phyloP scores from a whole-genome alignment of 1,139 yeast species.

The Meyerozyma carpophila region DNA sequence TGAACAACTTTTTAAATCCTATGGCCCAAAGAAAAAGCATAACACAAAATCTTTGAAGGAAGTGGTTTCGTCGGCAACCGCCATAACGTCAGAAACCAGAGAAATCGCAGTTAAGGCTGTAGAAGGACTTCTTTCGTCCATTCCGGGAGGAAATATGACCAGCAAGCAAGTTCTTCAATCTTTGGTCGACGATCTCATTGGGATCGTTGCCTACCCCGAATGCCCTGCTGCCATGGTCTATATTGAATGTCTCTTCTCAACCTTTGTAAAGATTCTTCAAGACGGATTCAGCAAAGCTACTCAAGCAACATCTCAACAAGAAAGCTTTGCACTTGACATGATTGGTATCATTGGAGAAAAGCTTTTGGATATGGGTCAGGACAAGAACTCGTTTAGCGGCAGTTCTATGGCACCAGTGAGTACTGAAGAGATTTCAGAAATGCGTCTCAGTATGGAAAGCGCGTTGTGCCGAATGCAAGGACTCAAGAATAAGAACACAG shows the following conservation, averaged over 20 bases:
- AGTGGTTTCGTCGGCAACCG: conserved; percentile 3
- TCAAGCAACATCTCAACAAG: conserved; percentile 28
- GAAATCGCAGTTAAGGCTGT: neutral
- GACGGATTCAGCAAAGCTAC: conserved; percentile 18
- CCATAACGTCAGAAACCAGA: conserved; percentile 5
- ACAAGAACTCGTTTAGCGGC: conserved; percentile 9
- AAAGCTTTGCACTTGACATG: conserved; percentile 49
- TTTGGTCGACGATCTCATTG: conserved; percentile 51
- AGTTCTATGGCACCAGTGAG: conserved; percentile 7
- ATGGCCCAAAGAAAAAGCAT: conserved; percentile 5
- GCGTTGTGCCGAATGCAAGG: conserved; percentile 13
- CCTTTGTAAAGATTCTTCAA: conserved; percentile 29
- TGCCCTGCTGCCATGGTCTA: conserved; percentile 56
- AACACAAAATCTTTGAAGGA: neutral
- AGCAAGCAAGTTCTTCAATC: conserved; percentile 41
- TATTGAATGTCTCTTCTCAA: conserved; percentile 36
- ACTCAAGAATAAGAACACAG: conserved; percentile 7
- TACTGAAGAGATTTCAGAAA: conserved; percentile 8
- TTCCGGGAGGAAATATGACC: conserved; percentile 3
- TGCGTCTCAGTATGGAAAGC: conserved; percentile 5
- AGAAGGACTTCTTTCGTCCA: neutral
- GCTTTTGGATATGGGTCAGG: conserved; percentile 29
- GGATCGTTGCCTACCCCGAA: conserved; percentile 47
- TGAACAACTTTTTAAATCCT: conserved; percentile 3
- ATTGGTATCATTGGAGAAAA: conserved; percentile 52